Percentiles rank a stretch among this genome's conserved stretches.
Evolutionary conservation across 1,284 basidiomycete species (phyloP).

Genomic region (Ceratobasidium sp.): DNA sequence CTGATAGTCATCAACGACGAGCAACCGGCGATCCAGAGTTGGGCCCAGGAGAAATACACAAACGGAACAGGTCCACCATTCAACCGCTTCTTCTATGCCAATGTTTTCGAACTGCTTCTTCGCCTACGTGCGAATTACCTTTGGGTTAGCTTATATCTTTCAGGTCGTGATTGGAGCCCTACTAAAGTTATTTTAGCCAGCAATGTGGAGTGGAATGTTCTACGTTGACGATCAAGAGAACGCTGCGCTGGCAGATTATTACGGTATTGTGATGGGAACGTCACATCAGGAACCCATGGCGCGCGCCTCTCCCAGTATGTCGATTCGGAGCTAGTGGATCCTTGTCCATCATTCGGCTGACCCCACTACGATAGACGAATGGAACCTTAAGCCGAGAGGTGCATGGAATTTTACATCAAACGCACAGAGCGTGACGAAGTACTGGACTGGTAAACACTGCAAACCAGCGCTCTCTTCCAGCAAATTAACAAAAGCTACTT

Average conservation of each 20-base stretch:
- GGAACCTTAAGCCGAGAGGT: constrained; percentile 67
- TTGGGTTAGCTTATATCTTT: constrained; percentile 60
- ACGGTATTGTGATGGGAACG: constrained; percentile 74
- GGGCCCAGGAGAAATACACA: constrained; percentile 72
- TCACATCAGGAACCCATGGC: constrained; percentile 64
- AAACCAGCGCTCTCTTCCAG: too few species aligned
- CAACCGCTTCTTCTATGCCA: constrained; percentile 74
- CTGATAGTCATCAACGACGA: constrained; percentile 67
- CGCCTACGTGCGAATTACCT: constrained; percentile 78
- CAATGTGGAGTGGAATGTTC: constrained; percentile 66
- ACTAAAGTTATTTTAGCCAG: constrained; percentile 46
- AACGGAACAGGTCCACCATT: constrained; percentile 75
- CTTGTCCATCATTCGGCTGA: too few species aligned
- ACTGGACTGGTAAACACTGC: constrained; percentile 60
- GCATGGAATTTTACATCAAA: constrained; percentile 73
- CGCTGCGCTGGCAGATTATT: constrained; percentile 72
- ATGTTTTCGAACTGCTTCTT: constrained; percentile 70
- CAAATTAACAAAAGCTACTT: not conserved
- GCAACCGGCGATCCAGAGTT: constrained; percentile 69
- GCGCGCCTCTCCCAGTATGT: constrained; percentile 46
- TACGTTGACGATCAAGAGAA: constrained; percentile 74
- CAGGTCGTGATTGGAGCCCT: not conserved
- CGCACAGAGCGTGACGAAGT: constrained; percentile 67
- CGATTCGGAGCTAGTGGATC: too few species aligned
- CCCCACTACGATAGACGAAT: constrained; percentile 63